Percentiles rank a stretch among this genome's conserved stretches.
Conservation (phyloP, 768 basidiomycete species). For the Solioccasus polychromus region DNA sequence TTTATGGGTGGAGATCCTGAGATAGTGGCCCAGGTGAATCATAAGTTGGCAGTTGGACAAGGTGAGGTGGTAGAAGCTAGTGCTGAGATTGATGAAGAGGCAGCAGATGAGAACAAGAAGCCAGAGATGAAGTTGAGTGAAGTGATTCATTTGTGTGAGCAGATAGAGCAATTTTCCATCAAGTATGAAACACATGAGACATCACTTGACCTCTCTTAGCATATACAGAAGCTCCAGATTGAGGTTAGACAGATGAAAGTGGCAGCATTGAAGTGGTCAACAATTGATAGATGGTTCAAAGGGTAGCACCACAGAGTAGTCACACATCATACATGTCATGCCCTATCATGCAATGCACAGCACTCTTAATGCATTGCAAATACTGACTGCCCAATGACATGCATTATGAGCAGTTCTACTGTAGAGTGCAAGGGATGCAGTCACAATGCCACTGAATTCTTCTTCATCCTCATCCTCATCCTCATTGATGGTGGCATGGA, state of each 20-base stretch:
- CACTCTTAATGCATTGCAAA: slow-evolving; percentile 3
- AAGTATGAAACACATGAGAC: not conserved
- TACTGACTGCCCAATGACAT: not conserved
- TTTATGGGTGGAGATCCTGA: slow-evolving; percentile 2
- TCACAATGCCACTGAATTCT: no score
- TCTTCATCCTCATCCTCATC: no score
- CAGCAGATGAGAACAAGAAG: not conserved
- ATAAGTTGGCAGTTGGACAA: not conserved
- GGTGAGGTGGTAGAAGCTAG: slow-evolving; percentile 1
- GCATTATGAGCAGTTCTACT: slow-evolving; percentile 10
- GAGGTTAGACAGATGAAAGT: not conserved
- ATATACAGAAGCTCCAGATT: not conserved
- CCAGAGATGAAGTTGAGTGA: not conserved
- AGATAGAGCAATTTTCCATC: not conserved
- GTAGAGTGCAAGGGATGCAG: no score
- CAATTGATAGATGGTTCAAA: not conserved
- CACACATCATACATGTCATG: slow-evolving; percentile 1
- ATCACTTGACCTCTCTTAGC: not conserved
- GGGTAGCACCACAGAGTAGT: not conserved
- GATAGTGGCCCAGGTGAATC: slow-evolving; percentile 1
- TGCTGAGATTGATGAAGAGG: not conserved
- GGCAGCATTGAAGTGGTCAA: not conserved
- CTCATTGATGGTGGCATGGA: no score
- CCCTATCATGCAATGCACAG: not conserved
- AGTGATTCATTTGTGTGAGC: not conserved